Conservation (phyloP, 108 stramenopile genomes). For the Bacterosira constricta region DNA sequence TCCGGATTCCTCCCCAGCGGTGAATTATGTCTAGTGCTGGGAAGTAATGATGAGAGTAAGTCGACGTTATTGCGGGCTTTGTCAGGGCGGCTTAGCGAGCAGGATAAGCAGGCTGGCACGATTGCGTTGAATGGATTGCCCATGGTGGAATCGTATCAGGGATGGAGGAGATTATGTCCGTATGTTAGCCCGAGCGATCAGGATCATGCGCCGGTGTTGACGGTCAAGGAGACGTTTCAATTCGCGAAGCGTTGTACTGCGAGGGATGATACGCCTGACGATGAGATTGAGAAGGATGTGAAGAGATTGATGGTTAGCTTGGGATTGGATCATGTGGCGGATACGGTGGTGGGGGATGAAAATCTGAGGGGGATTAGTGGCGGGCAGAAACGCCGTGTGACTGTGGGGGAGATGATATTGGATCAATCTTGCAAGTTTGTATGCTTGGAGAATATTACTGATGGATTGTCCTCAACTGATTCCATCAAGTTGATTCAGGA, state of each 20-base stretch:
- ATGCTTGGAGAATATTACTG: slow-evolving; percentile 54
- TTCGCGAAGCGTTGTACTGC: slow-evolving; percentile 48
- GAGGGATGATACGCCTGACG: neutral
- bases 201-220: slow-evolving; percentile 44
- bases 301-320: slow-evolving; percentile 34
- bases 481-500: slow-evolving; percentile 34
- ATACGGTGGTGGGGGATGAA: slow-evolving; percentile 77
- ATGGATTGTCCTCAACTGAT: slow-evolving; percentile 44
- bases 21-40: slow-evolving; percentile 34
- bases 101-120: slow-evolving; percentile 25
- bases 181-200: slow-evolving; percentile 45
- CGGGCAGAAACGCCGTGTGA: slow-evolving; percentile 62
- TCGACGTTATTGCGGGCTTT: slow-evolving; percentile 34
- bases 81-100: slow-evolving; percentile 25
- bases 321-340: slow-evolving; percentile 61
- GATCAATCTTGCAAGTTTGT: slow-evolving; percentile 11
- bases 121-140: slow-evolving; percentile 41
- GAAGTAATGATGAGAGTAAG: slow-evolving; percentile 19
- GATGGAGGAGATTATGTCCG: slow-evolving; percentile 43
- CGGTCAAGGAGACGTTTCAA: slow-evolving; percentile 48
- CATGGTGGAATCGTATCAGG: slow-evolving; percentile 27
- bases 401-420: slow-evolving; percentile 55
- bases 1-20: slow-evolving; percentile 30
- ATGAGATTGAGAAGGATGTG: slow-evolving; percentile 20
- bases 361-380: slow-evolving; percentile 62